A percentile compares a stretch with the other conserved stretches of the same genome.
These are phyloP conservation scores for Podila epigama DNA, from an alignment of 192 early-diverging fungal genomes.

Conservation along the genomic window DNA sequence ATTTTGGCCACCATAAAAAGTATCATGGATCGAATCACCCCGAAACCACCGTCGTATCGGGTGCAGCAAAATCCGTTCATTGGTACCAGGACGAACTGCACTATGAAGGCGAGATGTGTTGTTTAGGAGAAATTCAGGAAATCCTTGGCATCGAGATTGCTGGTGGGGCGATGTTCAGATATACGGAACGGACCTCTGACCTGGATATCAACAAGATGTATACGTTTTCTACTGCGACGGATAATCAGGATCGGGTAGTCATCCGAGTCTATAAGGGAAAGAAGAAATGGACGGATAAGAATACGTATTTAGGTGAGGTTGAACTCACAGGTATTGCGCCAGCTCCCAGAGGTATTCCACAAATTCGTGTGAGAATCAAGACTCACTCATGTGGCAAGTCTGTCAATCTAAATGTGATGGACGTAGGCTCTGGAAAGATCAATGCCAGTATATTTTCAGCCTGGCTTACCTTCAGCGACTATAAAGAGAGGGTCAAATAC, in stretches of 20 bases:
- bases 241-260: slow-evolving; percentile 90
- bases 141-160: slow-evolving; percentile 94
- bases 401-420: neutral
- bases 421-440: neutral
- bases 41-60: slow-evolving; percentile 85
- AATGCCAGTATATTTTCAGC: neutral
- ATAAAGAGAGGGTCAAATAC: neutral
- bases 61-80: slow-evolving; percentile 78
- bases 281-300: slow-evolving; percentile 87
- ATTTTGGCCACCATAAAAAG: slow-evolving; percentile 86
- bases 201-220: slow-evolving; percentile 92
- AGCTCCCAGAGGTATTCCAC: slow-evolving; percentile 88
- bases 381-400: slow-evolving; percentile 84
- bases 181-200: slow-evolving; percentile 91
- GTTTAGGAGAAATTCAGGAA: slow-evolving; percentile 65
- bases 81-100: neutral
- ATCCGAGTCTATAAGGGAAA: slow-evolving; percentile 96
- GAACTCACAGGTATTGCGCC: slow-evolving; percentile 75
- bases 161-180: slow-evolving; percentile 90
- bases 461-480: neutral
- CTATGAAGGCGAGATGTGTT: slow-evolving; percentile 57
- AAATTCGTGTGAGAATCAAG: slow-evolving; percentile 93
- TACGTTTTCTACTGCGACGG: slow-evolving; percentile 94
- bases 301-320: slow-evolving; percentile 93
- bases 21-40: slow-evolving; percentile 81